phyloP scores from a whole-genome alignment of 257 asterid genomes.

The Cynanchum wilfordii region DNA sequence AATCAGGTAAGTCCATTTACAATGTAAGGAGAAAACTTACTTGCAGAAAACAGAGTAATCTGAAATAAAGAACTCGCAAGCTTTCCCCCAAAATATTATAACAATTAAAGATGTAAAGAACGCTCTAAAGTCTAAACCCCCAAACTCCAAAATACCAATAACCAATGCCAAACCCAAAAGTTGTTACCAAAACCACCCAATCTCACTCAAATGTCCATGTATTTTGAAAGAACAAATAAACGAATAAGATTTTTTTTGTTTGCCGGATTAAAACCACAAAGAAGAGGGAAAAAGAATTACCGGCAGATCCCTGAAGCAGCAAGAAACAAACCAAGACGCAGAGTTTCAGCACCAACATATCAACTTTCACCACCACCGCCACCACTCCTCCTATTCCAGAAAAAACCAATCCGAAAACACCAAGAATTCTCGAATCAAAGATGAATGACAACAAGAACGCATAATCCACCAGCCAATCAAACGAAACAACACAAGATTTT shows the following conservation, averaged over 20 bases:
- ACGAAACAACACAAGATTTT: constrained; percentile 5
- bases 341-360: constrained; percentile 41
- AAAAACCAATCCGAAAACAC: constrained; percentile 24
- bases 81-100: not conserved
- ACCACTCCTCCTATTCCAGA: constrained; percentile 53
- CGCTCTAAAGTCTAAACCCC: not conserved
- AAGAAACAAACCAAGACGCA: constrained; percentile 42
- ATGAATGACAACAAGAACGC: constrained; percentile 17
- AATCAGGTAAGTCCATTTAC: not conserved
- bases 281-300: constrained; percentile 34
- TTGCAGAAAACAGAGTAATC: not conserved
- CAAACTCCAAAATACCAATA: constrained; percentile 9
- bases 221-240: not conserved
- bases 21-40: not conserved
- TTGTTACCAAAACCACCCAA: constrained; percentile 8
- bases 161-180: constrained; percentile 16
- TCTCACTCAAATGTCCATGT: constrained; percentile 8
- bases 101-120: not conserved
- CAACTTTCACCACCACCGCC: constrained; percentile 45
- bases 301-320: constrained; percentile 62
- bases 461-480: constrained; percentile 29
- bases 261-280: constrained; percentile 8
- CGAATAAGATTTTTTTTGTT: constrained; percentile 6
- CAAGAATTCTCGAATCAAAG: constrained; percentile 8
- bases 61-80: not conserved